phyloP scores from a whole-genome alignment of 2,329 filamentous ascomycete species.

The Cladosporium velox region DNA sequence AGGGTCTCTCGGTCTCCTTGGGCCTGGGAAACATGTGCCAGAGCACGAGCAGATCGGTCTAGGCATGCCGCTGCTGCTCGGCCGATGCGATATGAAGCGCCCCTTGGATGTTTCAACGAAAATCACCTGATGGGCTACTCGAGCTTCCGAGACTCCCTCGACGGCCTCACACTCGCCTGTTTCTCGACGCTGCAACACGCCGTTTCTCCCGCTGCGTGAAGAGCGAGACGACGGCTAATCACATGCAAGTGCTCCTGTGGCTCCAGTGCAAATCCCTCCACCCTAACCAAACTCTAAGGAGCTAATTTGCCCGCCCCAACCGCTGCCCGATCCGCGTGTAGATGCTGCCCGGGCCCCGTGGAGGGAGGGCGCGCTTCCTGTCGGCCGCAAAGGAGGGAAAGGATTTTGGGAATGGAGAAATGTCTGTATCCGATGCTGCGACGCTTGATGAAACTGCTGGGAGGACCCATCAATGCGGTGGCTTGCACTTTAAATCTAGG shows the following conservation, averaged over 20 bases:
- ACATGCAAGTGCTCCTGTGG: neutral
- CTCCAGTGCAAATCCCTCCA: slow-evolving; percentile 2
- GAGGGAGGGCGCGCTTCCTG: neutral
- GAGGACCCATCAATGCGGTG: neutral
- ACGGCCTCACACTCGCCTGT: neutral
- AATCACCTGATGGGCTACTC: neutral
- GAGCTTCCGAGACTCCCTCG: neutral
- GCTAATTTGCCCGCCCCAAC: slow-evolving; percentile 4
- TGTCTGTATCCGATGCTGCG: neutral
- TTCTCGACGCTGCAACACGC: neutral
- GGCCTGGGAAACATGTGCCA: neutral
- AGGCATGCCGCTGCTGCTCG: neutral
- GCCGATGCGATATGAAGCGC: neutral
- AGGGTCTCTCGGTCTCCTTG: neutral
- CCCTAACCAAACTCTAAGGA: neutral
- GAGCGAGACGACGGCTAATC: slow-evolving; percentile 3
- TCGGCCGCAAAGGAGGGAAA: neutral
- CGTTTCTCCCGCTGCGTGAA: neutral
- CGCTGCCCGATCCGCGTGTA: neutral
- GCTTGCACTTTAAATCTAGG: neutral
- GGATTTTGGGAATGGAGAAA: neutral
- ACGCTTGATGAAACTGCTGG: neutral
- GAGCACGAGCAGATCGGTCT: neutral
- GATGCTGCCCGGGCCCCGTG: neutral
- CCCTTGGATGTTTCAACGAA: neutral